Evolutionary conservation across 176 grass and related monocot genomes (phyloP).

Genomic region (Echinochloa phyllopogon): DNA sequence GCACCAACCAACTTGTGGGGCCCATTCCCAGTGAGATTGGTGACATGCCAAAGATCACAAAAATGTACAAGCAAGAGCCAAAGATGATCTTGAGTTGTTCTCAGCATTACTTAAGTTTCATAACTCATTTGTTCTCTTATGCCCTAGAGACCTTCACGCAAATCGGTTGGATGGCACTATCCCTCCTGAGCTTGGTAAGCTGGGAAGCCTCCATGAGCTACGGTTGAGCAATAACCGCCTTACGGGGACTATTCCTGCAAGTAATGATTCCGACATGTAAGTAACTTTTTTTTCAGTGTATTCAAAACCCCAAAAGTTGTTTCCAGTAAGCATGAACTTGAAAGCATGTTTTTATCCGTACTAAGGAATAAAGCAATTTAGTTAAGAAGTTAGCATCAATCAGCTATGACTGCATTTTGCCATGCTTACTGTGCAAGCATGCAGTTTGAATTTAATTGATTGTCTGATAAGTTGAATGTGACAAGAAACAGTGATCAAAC

Average conservation of each 20-base stretch:
- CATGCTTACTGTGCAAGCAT: slow-evolving; percentile 7
- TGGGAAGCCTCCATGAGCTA: slow-evolving; percentile 62
- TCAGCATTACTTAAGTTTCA: slow-evolving; percentile 22
- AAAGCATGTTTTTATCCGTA: neutral
- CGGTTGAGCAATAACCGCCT: slow-evolving; percentile 74
- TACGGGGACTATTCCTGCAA: slow-evolving; percentile 80
- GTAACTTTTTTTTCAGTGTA: slow-evolving; percentile 13
- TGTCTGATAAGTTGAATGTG: slow-evolving; percentile 26
- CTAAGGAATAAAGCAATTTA: slow-evolving; percentile 18
- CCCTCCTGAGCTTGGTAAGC: slow-evolving; percentile 68
- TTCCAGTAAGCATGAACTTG: slow-evolving; percentile 9
- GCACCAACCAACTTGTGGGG: slow-evolving; percentile 64
- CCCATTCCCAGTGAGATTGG: slow-evolving; percentile 67
- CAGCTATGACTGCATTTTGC: slow-evolving; percentile 10
- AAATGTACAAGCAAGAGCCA: slow-evolving; percentile 63
- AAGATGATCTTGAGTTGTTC: slow-evolving; percentile 12
- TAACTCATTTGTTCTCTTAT: slow-evolving; percentile 48
- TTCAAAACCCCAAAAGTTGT: neutral
- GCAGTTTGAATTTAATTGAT: neutral
- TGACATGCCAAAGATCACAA: slow-evolving; percentile 63
- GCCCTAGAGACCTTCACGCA: slow-evolving; percentile 74
- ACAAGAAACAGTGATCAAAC: slow-evolving; percentile 12
- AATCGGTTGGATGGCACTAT: slow-evolving; percentile 78
- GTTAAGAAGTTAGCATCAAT: slow-evolving; percentile 47
- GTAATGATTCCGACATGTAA: slow-evolving; percentile 66